Conservation (phyloP, 2,329 filamentous ascomycete species). For the Ophiostoma populinum region DNA sequence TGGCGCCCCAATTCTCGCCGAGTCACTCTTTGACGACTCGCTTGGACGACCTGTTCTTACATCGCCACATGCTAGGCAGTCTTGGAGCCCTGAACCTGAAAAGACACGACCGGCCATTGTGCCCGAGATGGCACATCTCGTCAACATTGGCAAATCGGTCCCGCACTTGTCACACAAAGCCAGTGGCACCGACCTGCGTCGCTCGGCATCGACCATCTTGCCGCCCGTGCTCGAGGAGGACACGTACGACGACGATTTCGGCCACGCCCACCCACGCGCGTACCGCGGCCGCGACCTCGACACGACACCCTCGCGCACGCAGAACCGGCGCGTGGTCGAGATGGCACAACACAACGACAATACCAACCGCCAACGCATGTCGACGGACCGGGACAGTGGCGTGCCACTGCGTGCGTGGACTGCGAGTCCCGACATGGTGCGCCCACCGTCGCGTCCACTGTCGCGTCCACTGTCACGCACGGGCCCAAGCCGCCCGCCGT, state of each 20-base stretch:
- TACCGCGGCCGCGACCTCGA: constrained; percentile 10
- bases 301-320: constrained; percentile 5
- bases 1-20: too few species aligned
- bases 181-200: constrained; percentile 7
- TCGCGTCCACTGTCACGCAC: too few species aligned
- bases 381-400: constrained; percentile 33
- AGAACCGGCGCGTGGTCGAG: not conserved
- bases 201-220: constrained; percentile 22
- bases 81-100: constrained; percentile 7
- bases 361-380: constrained; percentile 30
- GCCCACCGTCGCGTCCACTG: too few species aligned
- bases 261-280: constrained; percentile 3
- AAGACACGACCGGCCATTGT: constrained; percentile 6
- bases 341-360: constrained; percentile 2
- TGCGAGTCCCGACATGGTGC: not conserved
- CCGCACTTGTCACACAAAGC: constrained; percentile 3
- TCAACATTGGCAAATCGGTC: constrained; percentile 3
- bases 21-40: constrained; percentile 4
- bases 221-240: constrained; percentile 36
- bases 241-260: constrained; percentile 23
- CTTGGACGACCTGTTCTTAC: constrained; percentile 8
- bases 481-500: too few species aligned
- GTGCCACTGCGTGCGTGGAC: constrained; percentile 34
- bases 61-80: constrained; percentile 5
- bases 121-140: constrained; percentile 4